A percentile compares a stretch with the other conserved stretches of the same genome.
Conservation (phyloP, 345 rosid genomes). For the Cardamine occulta region DNA sequence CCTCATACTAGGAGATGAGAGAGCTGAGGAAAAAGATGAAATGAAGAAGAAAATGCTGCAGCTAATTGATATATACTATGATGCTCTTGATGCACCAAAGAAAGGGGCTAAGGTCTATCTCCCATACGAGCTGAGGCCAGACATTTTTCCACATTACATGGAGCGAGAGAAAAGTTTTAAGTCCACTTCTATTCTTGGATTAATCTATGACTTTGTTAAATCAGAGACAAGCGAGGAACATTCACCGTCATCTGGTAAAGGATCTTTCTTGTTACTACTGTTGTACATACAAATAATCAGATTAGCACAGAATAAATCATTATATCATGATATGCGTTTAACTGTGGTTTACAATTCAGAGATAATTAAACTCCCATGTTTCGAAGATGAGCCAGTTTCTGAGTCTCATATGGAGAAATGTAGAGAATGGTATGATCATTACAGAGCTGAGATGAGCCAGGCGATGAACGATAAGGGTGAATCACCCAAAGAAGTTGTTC, state of each 20-base stretch:
- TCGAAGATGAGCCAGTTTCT: conserved; percentile 39
- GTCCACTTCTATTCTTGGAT: conserved; percentile 70
- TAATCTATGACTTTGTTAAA: conserved; percentile 56
- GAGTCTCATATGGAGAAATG: conserved; percentile 39
- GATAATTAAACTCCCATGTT: conserved; percentile 57
- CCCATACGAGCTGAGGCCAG: conserved; percentile 52
- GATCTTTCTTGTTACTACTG: conserved; percentile 5
- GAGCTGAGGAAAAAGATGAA: conserved; percentile 44
- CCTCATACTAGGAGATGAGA: conserved; percentile 51
- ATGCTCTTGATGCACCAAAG: conserved; percentile 85
- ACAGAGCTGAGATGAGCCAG: conserved; percentile 55
- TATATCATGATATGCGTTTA: not conserved
- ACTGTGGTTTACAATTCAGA: conserved; percentile 43
- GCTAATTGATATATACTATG: conserved; percentile 67
- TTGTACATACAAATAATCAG: not conserved
- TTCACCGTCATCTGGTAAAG: conserved; percentile 48
- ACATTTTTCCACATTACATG: conserved; percentile 66
- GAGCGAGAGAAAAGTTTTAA: conserved; percentile 46
- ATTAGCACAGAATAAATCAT: conserved; percentile 13
- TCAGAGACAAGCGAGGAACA: conserved; percentile 37
- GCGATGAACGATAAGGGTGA: conserved; percentile 37
- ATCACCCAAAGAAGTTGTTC: conserved; percentile 44
- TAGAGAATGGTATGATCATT: conserved; percentile 43
- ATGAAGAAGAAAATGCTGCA: conserved; percentile 49
- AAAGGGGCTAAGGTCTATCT: conserved; percentile 56